These are phyloP conservation scores for Pulicaria dysenterica DNA, from an alignment of 129 eudicot genomes.

Conservation along the genomic window DNA sequence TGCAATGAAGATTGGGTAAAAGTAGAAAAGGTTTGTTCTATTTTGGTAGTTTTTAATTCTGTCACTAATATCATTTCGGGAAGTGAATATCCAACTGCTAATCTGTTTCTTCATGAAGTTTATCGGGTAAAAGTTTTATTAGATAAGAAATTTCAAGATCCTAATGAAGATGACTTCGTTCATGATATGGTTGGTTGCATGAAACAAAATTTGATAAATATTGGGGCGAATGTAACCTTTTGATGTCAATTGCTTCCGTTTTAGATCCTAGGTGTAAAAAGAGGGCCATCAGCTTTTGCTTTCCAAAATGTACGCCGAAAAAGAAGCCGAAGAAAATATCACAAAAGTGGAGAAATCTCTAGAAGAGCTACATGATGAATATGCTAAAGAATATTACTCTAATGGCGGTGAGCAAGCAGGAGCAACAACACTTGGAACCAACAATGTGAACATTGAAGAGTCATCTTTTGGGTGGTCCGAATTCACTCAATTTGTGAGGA, in stretches of 20 bases:
- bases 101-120: conserved; percentile 1
- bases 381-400: background rate
- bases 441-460: background rate
- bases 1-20: no score
- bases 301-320: background rate
- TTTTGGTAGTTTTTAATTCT: no score
- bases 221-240: background rate
- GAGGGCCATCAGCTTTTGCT: background rate
- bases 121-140: background rate
- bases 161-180: background rate
- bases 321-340: background rate
- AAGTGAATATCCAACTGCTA: no score
- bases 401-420: background rate
- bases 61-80: no score
- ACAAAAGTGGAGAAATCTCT: background rate
- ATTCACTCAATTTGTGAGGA: no score
- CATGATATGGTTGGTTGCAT: background rate
- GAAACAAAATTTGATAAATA: conserved; percentile 3
- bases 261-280: background rate
- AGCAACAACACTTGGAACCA: background rate
- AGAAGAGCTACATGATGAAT: background rate
- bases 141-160: background rate
- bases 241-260: background rate
- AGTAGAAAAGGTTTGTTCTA: no score
- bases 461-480: conserved; percentile 9